These are phyloP conservation scores for Mortierella antarctica DNA, from an alignment of 192 early-diverging fungal species.

Conservation along the genomic window DNA sequence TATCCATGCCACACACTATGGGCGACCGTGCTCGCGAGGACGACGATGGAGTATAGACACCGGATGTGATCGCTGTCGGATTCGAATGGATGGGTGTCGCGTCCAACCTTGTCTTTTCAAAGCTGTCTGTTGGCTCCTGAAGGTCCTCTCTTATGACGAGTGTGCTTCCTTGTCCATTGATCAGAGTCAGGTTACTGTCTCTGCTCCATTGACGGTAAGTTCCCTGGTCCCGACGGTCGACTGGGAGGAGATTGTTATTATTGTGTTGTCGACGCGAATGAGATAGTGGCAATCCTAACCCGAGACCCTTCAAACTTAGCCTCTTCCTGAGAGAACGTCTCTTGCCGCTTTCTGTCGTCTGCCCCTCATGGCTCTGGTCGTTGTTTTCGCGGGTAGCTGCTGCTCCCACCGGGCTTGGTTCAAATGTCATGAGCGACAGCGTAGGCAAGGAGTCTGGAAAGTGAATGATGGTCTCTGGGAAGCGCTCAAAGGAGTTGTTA, in stretches of 20 bases:
- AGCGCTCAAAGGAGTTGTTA: background rate
- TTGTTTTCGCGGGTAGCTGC: background rate
- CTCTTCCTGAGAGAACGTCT: background rate
- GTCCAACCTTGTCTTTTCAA: no score
- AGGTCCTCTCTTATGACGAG: constrained; percentile 1
- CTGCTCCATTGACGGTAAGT: constrained; percentile 7
- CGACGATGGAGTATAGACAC: no score
- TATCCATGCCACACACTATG: no score
- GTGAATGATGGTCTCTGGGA: constrained; percentile 15
- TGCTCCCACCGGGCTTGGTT: no score
- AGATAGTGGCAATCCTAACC: background rate
- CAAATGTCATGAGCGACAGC: background rate
- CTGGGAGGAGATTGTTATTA: background rate
- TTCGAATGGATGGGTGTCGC: no score
- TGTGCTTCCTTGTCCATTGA: background rate
- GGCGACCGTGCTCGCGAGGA: no score
- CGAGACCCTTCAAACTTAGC: background rate
- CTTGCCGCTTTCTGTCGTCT: background rate
- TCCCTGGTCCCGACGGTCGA: background rate
- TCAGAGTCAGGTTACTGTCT: background rate
- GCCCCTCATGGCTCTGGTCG: background rate
- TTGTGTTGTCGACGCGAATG: background rate
- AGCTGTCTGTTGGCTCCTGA: no score
- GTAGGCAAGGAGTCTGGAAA: constrained; percentile 1
- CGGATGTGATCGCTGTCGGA: no score